Evolutionary conservation across 2,329 filamentous ascomycete species (phyloP), one percentile per base, ranked within the genome.

Genomic region (Fusarium nurragi): DNA sequence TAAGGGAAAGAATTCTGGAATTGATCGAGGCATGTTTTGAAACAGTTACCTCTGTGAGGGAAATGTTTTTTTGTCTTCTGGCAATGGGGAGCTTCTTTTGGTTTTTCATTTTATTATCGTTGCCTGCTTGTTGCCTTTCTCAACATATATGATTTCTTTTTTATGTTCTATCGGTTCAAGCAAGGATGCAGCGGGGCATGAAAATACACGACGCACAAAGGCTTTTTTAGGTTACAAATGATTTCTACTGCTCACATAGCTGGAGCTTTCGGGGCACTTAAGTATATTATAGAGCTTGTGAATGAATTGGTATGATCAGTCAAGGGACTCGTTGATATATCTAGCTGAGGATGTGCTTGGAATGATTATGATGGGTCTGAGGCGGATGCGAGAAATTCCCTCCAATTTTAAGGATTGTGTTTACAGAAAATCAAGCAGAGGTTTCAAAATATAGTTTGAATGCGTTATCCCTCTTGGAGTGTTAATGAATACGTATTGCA

Each of bases 171-270:
- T 39, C 19, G 43, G 40, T 58, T 54, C 45, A 58, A 40, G 57
- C 48, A 50, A 47, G 58, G 59, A 69, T 66, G 62, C 47, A 70
- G 57, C 55, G 59, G 65, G 68, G 53, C 55, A 70, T 60, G 60
- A 68, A 71, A 63, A 72, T 72, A 72, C 45, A 71, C 69, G 69
- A 71, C 39, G 45, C 55, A 55, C 38, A 40, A 55, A 51, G 65
- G 26, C 26, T 45, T 23, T 60, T 55, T 51, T 52, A 28, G 32
- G 38, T 53, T 62, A 60, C 26, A 47, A 26, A 40, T 46, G 16
- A 22, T 40, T 56, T 28, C 40, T 44, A n/a, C 28, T 39, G 32
- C 52, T 58, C 43, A 32, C 21, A 37, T 52, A 52, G 25, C 32
- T 48, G 45, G 18, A 23, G 32, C 40, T 23, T 38, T 34, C 23